Percentiles rank a stretch among this genome's conserved stretches.
Evolutionary conservation across 2,329 filamentous ascomycete genomes (phyloP).

Genomic region (Penicillium sp.): DNA sequence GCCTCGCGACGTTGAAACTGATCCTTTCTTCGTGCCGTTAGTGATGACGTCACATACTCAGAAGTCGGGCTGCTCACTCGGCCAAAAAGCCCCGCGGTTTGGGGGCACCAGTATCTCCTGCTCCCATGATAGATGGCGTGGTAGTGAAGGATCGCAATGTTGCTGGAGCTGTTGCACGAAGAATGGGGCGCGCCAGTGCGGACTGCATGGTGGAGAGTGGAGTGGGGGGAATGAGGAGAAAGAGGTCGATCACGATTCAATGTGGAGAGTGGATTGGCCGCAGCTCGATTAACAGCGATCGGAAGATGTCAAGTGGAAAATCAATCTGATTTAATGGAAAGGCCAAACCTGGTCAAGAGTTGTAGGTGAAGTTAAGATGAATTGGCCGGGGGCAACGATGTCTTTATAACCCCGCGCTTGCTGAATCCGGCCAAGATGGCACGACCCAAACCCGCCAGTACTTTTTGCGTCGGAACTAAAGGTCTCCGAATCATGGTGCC

Average conservation of each 20-base stretch:
- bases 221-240: not conserved
- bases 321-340: not conserved
- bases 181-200: constrained; percentile 20
- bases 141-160: constrained; percentile 22
- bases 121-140: constrained; percentile 22
- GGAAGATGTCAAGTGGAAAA: not conserved
- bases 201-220: constrained; percentile 20
- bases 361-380: not conserved
- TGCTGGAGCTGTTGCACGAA: constrained; percentile 12
- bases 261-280: not conserved
- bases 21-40: constrained; percentile 24
- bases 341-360: not conserved
- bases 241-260: not conserved
- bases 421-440: not conserved
- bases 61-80: constrained; percentile 27
- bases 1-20: constrained; percentile 24
- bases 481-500: not conserved
- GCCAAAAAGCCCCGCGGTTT: constrained; percentile 31
- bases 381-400: not conserved
- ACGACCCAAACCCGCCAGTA: constrained; percentile 1
- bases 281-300: not conserved
- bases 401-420: not conserved
- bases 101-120: constrained; percentile 26
- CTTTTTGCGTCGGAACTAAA: not conserved
- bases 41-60: constrained; percentile 27